Base-by-base conservation (phyloP, 805 yeast genomes). In the Clavispora asparagi region DNA sequence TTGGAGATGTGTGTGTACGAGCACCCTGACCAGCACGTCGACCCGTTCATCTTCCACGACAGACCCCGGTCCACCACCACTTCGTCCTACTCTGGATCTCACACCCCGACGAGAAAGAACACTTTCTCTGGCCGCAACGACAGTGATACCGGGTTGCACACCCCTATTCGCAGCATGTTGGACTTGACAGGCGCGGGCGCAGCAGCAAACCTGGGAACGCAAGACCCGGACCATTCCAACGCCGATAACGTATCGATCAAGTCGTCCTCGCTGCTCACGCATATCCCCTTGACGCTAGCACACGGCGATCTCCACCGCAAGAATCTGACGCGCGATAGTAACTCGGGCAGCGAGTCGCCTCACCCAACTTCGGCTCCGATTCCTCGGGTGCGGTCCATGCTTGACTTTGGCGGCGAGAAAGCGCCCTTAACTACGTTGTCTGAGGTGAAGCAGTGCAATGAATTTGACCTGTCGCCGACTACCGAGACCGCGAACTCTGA, bases 1-100 rank as follows among this genome's bases (percentile, higher is more conserved):
- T 66, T 84, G 40, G 86, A 79, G 51, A 76, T 79, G 68, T 85
- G 92, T 59, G 53, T 77, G 14, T 74, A 74, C 53, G 87, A 81
- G 57, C 63, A 68, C 51, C 61, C 61, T 1, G 73, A 71, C 48
- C 76, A 70, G 54, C 49, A 45, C 3, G 68, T 70, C 8, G 58
- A 65, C 43, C 72, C 74, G 6, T 60, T 70, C 43, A 63, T 66
- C 6, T 47, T 55, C 14, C 41, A 42, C 43, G 43, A 44, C 13
- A n/a, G 14, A 41, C 52, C 12, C 30, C 43, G 14, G 8, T 37
- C 44, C 7, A 53, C 48, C n/a, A 25, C 53, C 7, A 37, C 49
- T 3, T 60, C 68, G 1, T 52, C 49, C 9, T 52, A 48, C 2
- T 60, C 52, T 35, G 37, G 37, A 10, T 64, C 71, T 0, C 51